Base-by-base conservation (phyloP, 2,329 filamentous ascomycete species). In the Diaporthe destruens region DNA sequence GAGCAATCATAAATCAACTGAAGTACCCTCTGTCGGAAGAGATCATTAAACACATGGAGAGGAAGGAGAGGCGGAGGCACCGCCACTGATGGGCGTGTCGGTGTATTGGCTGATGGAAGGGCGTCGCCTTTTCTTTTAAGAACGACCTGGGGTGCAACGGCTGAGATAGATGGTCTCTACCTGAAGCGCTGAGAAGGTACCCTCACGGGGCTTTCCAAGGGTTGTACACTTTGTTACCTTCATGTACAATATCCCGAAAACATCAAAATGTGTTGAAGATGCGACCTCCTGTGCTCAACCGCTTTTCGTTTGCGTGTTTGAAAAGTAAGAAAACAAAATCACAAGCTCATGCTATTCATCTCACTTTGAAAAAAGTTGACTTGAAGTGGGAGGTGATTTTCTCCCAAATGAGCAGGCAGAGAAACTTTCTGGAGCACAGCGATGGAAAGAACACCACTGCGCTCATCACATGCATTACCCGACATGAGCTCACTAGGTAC, bases 1-100 rank as follows among this genome's bases (percentile, higher is more conserved):
- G 61, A 66, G 61, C 61, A 66, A 66, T 66, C 47, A 66, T 66
- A 51, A 66, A 66, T 34, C 61, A 66, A 32, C 61, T 66, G 61
- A 66, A 66, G 47, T 66, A 66, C 47, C 61, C 61, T 66, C 61
- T 66, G 47, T 66, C 61, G 23, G 32, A 53, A 51, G 61, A 66
- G 32, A 66, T 66, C 32, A 66, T 66, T n/a, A 66, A 53, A 14
- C 61, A 66, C 61, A 66, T 66, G 61, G 61, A 66, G 61, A 66
- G 47, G 47, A 66, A 51, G 16, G 61, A 66, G 32, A 66, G 61
- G 61, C 51, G 44, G 61, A 53, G 44, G 16, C 61, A 36, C 44
- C 61, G 61, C 32, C 61, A 29, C 32, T 66, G 47, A 66, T 4
- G 44, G 16, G 11, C 57, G 23, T 51, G 18, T 14, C 14, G 12